Conservation (phyloP, 169 alveolate genomes). For the Sarcocystis neurona region DNA sequence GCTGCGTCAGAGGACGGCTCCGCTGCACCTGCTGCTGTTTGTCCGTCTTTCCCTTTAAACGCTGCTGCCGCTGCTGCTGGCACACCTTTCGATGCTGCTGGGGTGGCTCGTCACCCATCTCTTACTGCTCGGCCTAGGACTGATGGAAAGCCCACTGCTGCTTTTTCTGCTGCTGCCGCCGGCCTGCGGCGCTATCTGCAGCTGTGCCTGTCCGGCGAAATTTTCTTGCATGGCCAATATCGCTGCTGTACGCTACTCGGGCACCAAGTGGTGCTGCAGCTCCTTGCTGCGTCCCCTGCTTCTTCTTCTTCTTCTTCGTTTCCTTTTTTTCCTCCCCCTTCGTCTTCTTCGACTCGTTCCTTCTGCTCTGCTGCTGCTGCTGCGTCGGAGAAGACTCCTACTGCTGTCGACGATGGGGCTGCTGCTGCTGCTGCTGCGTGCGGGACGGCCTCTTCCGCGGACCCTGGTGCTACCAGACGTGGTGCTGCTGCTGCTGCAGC, state of each 20-base stretch:
- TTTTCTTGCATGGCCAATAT: not conserved
- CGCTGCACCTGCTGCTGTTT: not conserved
- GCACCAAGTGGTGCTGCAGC: not conserved
- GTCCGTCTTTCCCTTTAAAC: not conserved
- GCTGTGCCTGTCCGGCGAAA: not conserved
- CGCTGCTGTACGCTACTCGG: conserved; percentile 11
- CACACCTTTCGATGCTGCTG: not conserved
- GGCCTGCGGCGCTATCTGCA: conserved; percentile 10
- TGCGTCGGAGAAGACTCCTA: not conserved
- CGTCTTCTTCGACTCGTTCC: not conserved
- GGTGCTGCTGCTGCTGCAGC: not conserved
- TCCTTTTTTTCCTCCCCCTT: not conserved
- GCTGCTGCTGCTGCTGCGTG: not conserved
- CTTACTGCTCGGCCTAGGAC: no score
- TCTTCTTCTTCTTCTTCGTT: not conserved
- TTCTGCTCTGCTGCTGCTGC: not conserved
- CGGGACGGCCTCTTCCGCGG: not conserved
- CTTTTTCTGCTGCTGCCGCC: not conserved
- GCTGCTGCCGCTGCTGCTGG: conserved; percentile 1
- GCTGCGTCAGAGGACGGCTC: not conserved
- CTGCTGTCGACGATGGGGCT: not conserved
- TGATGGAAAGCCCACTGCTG: no score
- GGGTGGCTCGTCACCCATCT: no score
- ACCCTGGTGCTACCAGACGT: not conserved
- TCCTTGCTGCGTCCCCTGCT: not conserved